Evolutionary conservation across 495 filamentous ascomycete genomes (phyloP).

Genomic region (Darksidea phi): DNA sequence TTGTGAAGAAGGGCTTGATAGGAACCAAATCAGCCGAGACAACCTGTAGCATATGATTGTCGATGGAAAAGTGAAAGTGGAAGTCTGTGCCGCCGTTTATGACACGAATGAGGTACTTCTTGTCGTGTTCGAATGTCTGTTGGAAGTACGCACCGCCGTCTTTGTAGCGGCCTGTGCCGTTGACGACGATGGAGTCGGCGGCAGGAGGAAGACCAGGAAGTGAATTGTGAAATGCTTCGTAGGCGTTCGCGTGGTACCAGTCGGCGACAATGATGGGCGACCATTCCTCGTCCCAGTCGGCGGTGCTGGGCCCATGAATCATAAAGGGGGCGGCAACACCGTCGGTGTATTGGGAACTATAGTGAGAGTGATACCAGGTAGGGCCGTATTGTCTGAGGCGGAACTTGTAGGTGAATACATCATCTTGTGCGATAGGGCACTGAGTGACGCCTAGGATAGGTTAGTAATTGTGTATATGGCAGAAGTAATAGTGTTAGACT

Average conservation of each 20-base stretch:
- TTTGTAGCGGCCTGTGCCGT: conserved; percentile 33
- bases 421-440: conserved; percentile 38
- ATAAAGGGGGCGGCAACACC: conserved; percentile 41
- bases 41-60: conserved; percentile 28
- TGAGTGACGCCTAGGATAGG: conserved; percentile 12
- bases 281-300: conserved; percentile 41
- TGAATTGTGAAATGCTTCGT: conserved; percentile 19
- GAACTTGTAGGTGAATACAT: conserved; percentile 41
- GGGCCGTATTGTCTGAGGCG: conserved; percentile 41
- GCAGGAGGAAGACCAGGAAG: conserved; percentile 28
- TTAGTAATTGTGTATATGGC: background rate
- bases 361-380: conserved; percentile 44
- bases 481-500: conserved; percentile 30
- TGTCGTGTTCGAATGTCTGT: conserved; percentile 44
- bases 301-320: conserved; percentile 41
- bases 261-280: conserved; percentile 37
- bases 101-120: conserved; percentile 42
- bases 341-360: conserved; percentile 41
- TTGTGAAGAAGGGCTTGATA: conserved; percentile 27
- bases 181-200: conserved; percentile 41
- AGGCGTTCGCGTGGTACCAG: conserved; percentile 40
- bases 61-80: conserved; percentile 28
- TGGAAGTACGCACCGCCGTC: conserved; percentile 12
- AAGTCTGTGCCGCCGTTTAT: conserved; percentile 36
- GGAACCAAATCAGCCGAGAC: conserved; percentile 31